Evolutionary conservation across 257 asterid genomes (phyloP).

Genomic region (Solanum bulbocastanum): DNA sequence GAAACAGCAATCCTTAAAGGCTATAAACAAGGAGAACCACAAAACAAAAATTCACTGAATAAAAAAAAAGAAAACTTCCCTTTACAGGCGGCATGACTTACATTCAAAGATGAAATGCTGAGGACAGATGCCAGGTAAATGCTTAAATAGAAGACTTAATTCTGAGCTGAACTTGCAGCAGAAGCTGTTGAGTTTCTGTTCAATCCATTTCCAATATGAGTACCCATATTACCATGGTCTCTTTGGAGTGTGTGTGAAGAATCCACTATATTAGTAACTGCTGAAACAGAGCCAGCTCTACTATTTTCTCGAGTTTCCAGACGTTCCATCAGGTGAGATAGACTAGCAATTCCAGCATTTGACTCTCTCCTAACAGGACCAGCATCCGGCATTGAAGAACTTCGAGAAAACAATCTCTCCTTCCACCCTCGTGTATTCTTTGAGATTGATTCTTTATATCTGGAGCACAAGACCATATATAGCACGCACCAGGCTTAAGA

Average conservation of each 20-base stretch:
- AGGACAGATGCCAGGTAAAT: constrained; percentile 24
- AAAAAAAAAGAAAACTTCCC: neutral
- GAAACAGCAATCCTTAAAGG: neutral
- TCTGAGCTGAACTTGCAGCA: constrained; percentile 37
- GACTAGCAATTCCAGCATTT: constrained; percentile 72
- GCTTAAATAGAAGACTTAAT: constrained; percentile 17
- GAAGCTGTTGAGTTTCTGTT: constrained; percentile 28
- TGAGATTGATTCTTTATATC: constrained; percentile 83
- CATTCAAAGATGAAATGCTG: constrained; percentile 68
- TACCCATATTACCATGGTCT: constrained; percentile 22
- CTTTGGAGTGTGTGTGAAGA: constrained; percentile 28
- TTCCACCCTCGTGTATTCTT: constrained; percentile 82
- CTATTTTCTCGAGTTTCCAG: constrained; percentile 57
- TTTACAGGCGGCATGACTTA: constrained; percentile 19
- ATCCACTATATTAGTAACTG: constrained; percentile 12
- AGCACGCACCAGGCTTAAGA: neutral
- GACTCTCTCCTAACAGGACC: constrained; percentile 68
- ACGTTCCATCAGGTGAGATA: constrained; percentile 84
- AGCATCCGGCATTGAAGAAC: constrained; percentile 64
- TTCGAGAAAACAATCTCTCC: constrained; percentile 80
- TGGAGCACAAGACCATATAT: constrained; percentile 6
- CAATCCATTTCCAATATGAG: constrained; percentile 13
- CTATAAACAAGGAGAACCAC: neutral
- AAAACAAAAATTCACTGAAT: neutral
- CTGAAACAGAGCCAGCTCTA: constrained; percentile 11